These are phyloP conservation scores for Bacidia rubella DNA, from an alignment of 495 filamentous ascomycete genomes.

Conservation along the genomic window DNA sequence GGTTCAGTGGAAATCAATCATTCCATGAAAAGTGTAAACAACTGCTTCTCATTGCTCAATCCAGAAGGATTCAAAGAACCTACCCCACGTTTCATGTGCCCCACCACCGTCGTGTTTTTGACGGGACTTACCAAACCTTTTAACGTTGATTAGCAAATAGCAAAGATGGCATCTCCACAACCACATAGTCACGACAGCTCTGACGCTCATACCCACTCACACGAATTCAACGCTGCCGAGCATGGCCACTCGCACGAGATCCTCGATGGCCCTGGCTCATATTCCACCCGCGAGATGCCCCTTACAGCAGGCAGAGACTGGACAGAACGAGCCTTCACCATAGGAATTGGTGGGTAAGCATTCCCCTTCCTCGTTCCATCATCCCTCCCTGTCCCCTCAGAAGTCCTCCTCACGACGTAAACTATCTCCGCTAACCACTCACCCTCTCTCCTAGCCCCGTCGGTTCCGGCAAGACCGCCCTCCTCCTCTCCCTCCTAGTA, in stretches of 20 bases:
- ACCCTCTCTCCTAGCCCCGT: constrained; percentile 63
- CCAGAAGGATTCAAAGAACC: no score
- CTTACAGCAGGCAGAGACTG: constrained; percentile 78
- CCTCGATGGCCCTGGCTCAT: constrained; percentile 86
- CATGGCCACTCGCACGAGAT: constrained; percentile 96
- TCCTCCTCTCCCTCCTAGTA: constrained; percentile 82
- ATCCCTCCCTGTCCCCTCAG: neutral
- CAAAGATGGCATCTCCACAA: neutral
- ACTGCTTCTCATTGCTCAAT: no score
- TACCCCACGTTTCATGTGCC: neutral
- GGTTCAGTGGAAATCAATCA: no score
- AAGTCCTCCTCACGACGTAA: neutral
- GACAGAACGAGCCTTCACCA: constrained; percentile 82
- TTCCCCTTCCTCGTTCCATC: neutral
- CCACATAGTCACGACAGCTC: constrained; percentile 24
- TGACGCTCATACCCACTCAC: constrained; percentile 52
- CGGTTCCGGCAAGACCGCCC: constrained; percentile 90
- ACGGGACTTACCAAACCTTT: neutral
- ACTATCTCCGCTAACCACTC: neutral
- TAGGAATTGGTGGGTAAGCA: constrained; percentile 90
- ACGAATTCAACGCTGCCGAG: constrained; percentile 54
- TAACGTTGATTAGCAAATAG: neutral
- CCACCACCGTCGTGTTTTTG: neutral
- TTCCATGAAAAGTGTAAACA: no score
- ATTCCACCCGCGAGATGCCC: constrained; percentile 81